phyloP scores from a whole-genome alignment of 2,329 filamentous ascomycete species.

The Gyromitra esculenta region DNA sequence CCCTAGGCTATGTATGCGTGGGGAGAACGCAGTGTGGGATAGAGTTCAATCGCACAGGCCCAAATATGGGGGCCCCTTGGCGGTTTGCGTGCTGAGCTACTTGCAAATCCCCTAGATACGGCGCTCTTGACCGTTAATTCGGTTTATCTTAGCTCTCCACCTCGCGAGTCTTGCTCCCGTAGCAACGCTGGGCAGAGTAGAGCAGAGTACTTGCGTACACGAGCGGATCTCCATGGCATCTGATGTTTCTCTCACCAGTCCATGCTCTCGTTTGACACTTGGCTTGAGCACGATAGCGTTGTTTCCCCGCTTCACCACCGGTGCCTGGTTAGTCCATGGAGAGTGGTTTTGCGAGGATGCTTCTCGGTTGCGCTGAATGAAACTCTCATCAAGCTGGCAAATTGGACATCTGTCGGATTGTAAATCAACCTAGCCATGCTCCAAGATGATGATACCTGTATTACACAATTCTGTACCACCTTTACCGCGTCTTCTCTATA shows the following conservation, averaged over 20 bases:
- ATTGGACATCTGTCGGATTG: conserved; percentile 14
- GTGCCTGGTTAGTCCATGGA: too few species aligned
- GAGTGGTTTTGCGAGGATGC: background rate
- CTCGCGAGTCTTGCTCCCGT: background rate
- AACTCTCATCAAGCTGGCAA: conserved; percentile 14
- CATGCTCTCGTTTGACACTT: background rate
- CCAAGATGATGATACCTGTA: conserved; percentile 2
- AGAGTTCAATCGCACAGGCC: conserved; percentile 32
- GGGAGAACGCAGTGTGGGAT: conserved; percentile 10
- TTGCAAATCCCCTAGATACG: conserved; percentile 1
- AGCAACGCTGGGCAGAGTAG: background rate
- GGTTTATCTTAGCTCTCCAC: background rate
- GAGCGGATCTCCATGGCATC: conserved; percentile 8
- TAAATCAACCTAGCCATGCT: conserved; percentile 21
- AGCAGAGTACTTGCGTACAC: background rate
- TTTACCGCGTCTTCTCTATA: background rate
- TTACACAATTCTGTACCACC: conserved; percentile 15
- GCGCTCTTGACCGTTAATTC: too few species aligned
- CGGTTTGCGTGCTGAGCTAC: conserved; percentile 29
- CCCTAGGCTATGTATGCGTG: conserved; percentile 5
- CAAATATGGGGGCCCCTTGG: conserved; percentile 24
- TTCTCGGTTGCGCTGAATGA: background rate
- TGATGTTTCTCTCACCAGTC: background rate
- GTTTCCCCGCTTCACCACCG: background rate
- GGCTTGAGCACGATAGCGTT: conserved; percentile 6